A percentile compares a stretch with the other conserved stretches of the same genome.
Evolutionary conservation across 2,329 filamentous ascomycete species (phyloP).

Genomic region (Penicillium sp.): DNA sequence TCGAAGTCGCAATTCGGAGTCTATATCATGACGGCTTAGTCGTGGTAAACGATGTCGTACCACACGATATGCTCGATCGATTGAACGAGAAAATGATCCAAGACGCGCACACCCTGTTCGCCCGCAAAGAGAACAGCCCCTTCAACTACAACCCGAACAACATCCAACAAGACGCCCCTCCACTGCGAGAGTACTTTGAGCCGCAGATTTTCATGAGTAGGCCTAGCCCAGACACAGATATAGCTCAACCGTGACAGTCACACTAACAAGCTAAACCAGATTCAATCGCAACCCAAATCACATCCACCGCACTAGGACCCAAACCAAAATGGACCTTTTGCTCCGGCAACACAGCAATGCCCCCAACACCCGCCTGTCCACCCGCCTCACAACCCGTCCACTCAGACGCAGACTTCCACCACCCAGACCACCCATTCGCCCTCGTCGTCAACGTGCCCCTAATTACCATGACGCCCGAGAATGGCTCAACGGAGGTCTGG

Average conservation of each 20-base stretch:
- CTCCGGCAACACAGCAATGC: conserved; percentile 57
- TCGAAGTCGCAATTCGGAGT: conserved; percentile 59
- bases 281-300: conserved; percentile 46
- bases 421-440: conserved; percentile 60
- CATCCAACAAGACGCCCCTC: conserved; percentile 63
- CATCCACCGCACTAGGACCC: conserved; percentile 58
- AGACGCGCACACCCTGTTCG: conserved; percentile 59
- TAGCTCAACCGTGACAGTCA: too few species aligned
- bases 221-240: too few species aligned
- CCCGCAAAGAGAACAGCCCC: conserved; percentile 57
- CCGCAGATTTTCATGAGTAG: conserved; percentile 60
- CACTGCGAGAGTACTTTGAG: conserved; percentile 54
- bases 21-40: conserved; percentile 61
- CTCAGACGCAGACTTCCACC: conserved; percentile 62
- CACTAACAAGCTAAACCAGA: too few species aligned
- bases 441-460: conserved; percentile 60
- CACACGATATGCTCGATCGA: conserved; percentile 55
- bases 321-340: conserved; percentile 61
- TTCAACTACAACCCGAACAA: conserved; percentile 66
- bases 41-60: conserved; percentile 58
- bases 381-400: conserved; percentile 47
- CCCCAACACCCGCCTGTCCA: conserved; percentile 45
- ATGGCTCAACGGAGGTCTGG: conserved; percentile 65
- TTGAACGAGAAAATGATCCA: conserved; percentile 64
- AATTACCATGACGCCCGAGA: conserved; percentile 55